These are phyloP conservation scores for Blastobotrys indianensis DNA, from an alignment of 1,139 yeast genomes.

Conservation along the genomic window DNA sequence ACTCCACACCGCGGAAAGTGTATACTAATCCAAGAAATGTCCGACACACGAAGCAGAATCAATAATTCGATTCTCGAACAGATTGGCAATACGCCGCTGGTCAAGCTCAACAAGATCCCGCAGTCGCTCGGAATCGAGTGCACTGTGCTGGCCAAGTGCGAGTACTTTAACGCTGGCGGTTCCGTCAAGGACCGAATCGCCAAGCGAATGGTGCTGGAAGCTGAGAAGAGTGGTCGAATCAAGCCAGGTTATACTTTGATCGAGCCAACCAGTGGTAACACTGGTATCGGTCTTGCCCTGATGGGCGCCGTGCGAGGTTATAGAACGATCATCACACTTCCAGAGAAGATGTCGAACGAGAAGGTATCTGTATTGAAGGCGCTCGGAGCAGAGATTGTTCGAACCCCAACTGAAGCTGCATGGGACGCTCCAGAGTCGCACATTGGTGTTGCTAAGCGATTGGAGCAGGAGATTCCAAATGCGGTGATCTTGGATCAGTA, in stretches of 20 bases:
- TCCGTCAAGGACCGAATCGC: conserved; percentile 62
- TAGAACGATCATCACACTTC: conserved; percentile 81
- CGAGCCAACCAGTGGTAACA: conserved; percentile 78
- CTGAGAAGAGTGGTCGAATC: conserved; percentile 71
- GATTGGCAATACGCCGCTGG: conserved; percentile 81
- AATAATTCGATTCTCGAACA: conserved; percentile 44
- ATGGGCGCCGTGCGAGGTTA: conserved; percentile 86
- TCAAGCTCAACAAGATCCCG: conserved; percentile 69
- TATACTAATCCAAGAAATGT: not conserved
- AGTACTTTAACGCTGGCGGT: conserved; percentile 65
- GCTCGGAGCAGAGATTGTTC: conserved; percentile 82
- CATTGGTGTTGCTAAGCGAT: conserved; percentile 78
- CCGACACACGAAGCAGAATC: conserved; percentile 9
- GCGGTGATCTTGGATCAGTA: conserved; percentile 84
- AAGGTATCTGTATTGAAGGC: conserved; percentile 86
- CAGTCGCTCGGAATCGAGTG: conserved; percentile 72
- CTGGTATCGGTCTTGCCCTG: conserved; percentile 81
- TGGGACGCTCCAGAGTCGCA: conserved; percentile 92
- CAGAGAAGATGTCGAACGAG: conserved; percentile 91
- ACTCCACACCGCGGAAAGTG: not conserved
- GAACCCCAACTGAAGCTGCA: conserved; percentile 92
- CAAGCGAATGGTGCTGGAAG: conserved; percentile 68
- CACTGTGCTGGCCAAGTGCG: conserved; percentile 48
- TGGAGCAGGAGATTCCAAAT: conserved; percentile 80
- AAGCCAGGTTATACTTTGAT: conserved; percentile 83